A percentile compares a stretch with the other conserved stretches of the same genome.
These are phyloP conservation scores for Monosporascus sp. DNA, from an alignment of 2,329 filamentous ascomycete genomes.

Conservation along the genomic window DNA sequence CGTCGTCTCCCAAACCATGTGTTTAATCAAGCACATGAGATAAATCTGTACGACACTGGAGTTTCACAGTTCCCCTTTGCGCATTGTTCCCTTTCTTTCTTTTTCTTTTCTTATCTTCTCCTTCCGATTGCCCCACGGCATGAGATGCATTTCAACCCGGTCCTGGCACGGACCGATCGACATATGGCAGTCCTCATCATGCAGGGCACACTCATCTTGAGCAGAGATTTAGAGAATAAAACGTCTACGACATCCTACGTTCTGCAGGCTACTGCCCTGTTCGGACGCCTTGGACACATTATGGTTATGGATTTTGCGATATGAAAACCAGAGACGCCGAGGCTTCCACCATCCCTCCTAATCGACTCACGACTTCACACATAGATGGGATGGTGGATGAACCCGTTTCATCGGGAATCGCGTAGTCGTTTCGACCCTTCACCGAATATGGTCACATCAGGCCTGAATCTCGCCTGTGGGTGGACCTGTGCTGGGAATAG, in stretches of 20 bases:
- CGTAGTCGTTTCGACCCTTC: constrained; percentile 16
- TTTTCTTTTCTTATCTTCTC: constrained; percentile 12
- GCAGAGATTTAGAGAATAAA: constrained; percentile 50
- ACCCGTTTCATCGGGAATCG: constrained; percentile 13
- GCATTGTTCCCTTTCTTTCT: constrained; percentile 17
- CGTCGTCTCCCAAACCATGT: background rate
- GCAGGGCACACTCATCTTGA: constrained; percentile 42
- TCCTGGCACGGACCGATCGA: constrained; percentile 32
- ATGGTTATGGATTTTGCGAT: constrained; percentile 59
- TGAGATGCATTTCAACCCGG: constrained; percentile 24
- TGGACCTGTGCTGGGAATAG: constrained; percentile 25
- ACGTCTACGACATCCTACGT: constrained; percentile 55
- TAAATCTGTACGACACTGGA: background rate
- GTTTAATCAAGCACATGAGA: background rate
- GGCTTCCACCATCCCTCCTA: constrained; percentile 13
- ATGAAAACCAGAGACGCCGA: constrained; percentile 27
- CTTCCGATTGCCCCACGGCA: constrained; percentile 16
- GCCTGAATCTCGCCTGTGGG: constrained; percentile 21
- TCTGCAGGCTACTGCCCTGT: constrained; percentile 42
- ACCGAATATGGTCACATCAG: constrained; percentile 24
- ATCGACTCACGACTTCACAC: constrained; percentile 9
- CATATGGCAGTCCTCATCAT: constrained; percentile 41
- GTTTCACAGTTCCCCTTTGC: constrained; percentile 3
- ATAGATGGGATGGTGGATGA: constrained; percentile 17
- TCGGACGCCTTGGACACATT: constrained; percentile 55